These are phyloP conservation scores for Microstroma glucosiphilum DNA, from an alignment of 1,284 basidiomycete species.

Conservation along the genomic window DNA sequence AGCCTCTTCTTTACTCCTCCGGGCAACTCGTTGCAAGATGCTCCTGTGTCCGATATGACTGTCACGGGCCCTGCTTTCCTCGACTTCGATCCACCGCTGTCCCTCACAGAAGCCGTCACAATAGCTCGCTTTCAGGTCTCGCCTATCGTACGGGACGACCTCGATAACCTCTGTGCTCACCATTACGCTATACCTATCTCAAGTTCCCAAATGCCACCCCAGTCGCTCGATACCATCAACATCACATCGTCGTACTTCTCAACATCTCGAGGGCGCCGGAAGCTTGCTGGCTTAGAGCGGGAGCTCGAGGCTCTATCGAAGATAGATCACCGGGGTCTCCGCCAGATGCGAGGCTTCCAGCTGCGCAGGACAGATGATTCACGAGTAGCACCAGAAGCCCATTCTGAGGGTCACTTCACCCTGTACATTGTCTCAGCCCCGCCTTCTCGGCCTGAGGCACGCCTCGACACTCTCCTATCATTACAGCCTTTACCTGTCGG, in stretches of 20 bases:
- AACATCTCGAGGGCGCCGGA: not conserved
- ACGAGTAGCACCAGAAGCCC: too few species aligned
- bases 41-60: too few species aligned
- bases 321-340: not conserved
- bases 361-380: not conserved
- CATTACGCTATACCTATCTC: not conserved
- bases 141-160: not conserved
- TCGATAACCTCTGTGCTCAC: not conserved
- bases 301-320: not conserved
- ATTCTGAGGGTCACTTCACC: not conserved
- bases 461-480: not conserved
- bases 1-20: too few species aligned
- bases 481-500: not conserved
- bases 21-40: too few species aligned
- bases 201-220: not conserved
- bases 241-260: conserved; percentile 6
- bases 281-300: not conserved
- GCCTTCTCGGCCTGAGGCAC: not conserved
- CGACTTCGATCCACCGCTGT: conserved; percentile 5
- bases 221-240: not conserved
- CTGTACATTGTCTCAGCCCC: not conserved
- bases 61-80: not conserved
- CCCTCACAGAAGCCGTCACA: not conserved
- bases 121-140: not conserved
- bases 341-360: not conserved